Base-by-base conservation (phyloP, 345 rosid genomes). In the Syzygium oleosum region DNA sequence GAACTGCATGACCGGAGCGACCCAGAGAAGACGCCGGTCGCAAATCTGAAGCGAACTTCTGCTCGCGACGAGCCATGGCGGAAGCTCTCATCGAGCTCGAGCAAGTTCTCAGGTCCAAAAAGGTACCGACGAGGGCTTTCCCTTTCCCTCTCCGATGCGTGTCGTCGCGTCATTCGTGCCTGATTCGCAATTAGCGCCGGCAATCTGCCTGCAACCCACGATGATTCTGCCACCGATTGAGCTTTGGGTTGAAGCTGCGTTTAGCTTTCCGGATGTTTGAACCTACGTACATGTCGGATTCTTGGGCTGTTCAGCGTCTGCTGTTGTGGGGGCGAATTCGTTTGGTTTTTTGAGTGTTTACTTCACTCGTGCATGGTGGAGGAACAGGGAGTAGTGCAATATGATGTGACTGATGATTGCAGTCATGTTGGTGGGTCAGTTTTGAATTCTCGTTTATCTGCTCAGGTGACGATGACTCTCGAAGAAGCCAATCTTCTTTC, bases 71-170 rank as follows among this genome's bases (percentile, higher is more conserved):
- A 85, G 88, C 68, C 59, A 94, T 94, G 95, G 94, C 80, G 49
- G 93, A 85, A n/a, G 87, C 77, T 85, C 73, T 93, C 46, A 21
- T 87, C 4, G 92, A 92, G 29, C 95, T 94, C 49, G 91, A 90
- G 65, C 77, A 85, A n/a, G 84, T 80, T 85, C 92, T 93, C 63
- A 88, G 87, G 52, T 65, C 91, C 88, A 85, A 58, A 80, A 55
- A 91, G 95, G 96, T 92, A 34, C 80, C 25, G 13, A 21, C 23
- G 49, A 17, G 49, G 49, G 49, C 46, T 12, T 31, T 38, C 12
- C 3, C 79, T 22, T 68, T 17, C 22, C 3, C 79, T 38, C 14
- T 73, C 80, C 49, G 80, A 6, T 38, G 80, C 22, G 9, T 2
- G 13, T 38, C 38, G 9, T 34, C 80, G 49, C 49, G 3, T 73